Base-by-base conservation (phyloP, 2,329 filamentous ascomycete genomes). In the Botrytis squamosa region DNA sequence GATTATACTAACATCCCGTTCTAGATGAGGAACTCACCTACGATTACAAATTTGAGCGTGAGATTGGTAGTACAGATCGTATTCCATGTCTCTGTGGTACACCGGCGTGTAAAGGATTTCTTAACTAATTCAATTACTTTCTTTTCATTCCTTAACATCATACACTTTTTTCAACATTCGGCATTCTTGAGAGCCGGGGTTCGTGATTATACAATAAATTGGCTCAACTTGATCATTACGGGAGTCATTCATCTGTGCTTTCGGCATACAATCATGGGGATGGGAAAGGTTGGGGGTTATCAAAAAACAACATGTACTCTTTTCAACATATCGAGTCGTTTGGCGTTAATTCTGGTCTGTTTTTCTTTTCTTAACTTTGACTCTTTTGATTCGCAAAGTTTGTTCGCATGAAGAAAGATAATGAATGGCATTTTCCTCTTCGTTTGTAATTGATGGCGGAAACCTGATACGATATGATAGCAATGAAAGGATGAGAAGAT, bases 41-140 rank as follows among this genome's bases (percentile, higher is more conserved):
- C 85, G 96, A 99, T 86, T 99, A 99, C 88, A 99, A 99, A 84
- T 99, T 99, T 83, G 96, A 99, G 85, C 93, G 96, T 79, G 96
- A 99, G 84, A 93, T 97, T 80, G 94, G 94, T 80, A 97, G 94
- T 78, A 89, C 94, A 76, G 96, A 99, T 83, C 93, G 96, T 77
- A 98, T 99, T 79, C 96, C 96, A 69, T 99, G 96, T 86, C 90
- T 99, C 69, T 99, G 96, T 83, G 96, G 96, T 75, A 98, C 95
- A 62, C 90, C 95, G 44, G 94, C 94, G 66, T 99, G 96, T 86
- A 99, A 99, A 87, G 96, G 96, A 76, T 99, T 98, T 86, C 93
- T 99, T 84, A 99, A 99, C 85, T 99, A 87, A 89, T 62, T 29
- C 99, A 87, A 89, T 62, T 29, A 38, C 60, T 46, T 62, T n/a